Percentiles rank a stretch among this genome's conserved stretches.
Evolutionary conservation across 1,284 basidiomycete genomes (phyloP).

Genomic region (Takashimella tepidaria): DNA sequence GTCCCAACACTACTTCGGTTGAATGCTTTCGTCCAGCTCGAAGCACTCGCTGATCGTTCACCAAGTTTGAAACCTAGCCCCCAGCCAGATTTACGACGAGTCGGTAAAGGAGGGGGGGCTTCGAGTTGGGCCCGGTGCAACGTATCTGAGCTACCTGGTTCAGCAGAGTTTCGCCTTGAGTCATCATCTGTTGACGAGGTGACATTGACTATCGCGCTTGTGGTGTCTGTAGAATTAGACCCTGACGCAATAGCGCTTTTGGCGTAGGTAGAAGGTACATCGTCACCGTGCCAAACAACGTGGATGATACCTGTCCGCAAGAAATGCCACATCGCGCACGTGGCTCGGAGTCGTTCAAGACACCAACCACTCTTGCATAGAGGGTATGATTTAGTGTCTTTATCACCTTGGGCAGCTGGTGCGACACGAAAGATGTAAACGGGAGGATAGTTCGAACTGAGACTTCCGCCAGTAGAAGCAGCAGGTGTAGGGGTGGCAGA

Average conservation of each 20-base stretch:
- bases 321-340: slow-evolving; percentile 87
- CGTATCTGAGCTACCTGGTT: not conserved
- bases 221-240: not conserved
- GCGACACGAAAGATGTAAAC: slow-evolving; percentile 49
- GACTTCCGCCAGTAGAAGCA: not conserved
- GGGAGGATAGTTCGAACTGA: slow-evolving; percentile 15
- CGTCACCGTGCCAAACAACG: slow-evolving; percentile 77
- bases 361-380: slow-evolving; percentile 62
- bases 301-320: slow-evolving; percentile 74
- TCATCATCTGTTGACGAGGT: not conserved
- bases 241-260: slow-evolving; percentile 1
- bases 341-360: slow-evolving; percentile 62
- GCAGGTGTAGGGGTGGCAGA: slow-evolving; percentile 7
- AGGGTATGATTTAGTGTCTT: slow-evolving; percentile 54
- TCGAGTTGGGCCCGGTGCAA: not conserved
- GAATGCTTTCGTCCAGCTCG: slow-evolving; percentile 16
- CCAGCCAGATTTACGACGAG: slow-evolving; percentile 19
- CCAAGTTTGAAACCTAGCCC: slow-evolving; percentile 37
- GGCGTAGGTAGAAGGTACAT: slow-evolving; percentile 15
- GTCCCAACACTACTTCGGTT: slow-evolving; percentile 4
- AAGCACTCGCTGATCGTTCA: slow-evolving; percentile 6
- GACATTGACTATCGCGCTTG: not conserved
- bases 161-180: not conserved
- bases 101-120: not conserved
- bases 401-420: slow-evolving; percentile 33